phyloP scores from a whole-genome alignment of 805 yeast species.

The Tetrapisispora arboricola region DNA sequence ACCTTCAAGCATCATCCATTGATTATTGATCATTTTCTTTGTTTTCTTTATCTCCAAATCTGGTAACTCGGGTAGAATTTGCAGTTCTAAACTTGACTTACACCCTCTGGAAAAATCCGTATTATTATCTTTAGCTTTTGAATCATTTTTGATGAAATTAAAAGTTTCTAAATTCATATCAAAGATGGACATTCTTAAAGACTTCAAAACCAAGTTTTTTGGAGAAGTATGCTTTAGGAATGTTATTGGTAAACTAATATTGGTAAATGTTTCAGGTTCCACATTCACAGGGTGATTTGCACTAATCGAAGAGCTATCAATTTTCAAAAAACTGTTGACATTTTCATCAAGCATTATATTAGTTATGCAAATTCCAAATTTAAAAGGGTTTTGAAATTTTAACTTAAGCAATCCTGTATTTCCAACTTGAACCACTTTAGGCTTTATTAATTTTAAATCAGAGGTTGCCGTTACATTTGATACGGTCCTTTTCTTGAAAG shows the following conservation, averaged over 20 bases:
- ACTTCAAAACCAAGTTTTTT: constrained; percentile 7
- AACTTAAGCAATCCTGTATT: constrained; percentile 52
- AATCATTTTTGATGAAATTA: constrained; percentile 10
- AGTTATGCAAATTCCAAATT: constrained; percentile 55
- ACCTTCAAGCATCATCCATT: constrained; percentile 27
- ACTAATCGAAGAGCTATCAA: constrained; percentile 11
- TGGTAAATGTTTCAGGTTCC: constrained; percentile 30
- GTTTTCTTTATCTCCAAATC: constrained; percentile 20
- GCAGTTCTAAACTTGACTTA: constrained; percentile 7
- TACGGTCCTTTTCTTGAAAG: constrained; percentile 27
- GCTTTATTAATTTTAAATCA: not conserved
- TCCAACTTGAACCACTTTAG: constrained; percentile 35
- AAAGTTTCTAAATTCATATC: constrained; percentile 14
- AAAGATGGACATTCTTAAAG: constrained; percentile 17
- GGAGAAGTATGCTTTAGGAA: constrained; percentile 13
- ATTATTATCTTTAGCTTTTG: not conserved
- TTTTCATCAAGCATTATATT: constrained; percentile 33
- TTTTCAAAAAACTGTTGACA: constrained; percentile 21
- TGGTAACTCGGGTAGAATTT: constrained; percentile 25
- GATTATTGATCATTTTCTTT: constrained; percentile 16
- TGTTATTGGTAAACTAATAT: constrained; percentile 26
- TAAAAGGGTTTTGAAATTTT: constrained; percentile 67
- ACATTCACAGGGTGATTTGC: constrained; percentile 25
- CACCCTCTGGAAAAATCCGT: constrained; percentile 4
- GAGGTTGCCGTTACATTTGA: constrained; percentile 8